A percentile compares a stretch with the other conserved stretches of the same genome.
Conservation (phyloP, 2,329 filamentous ascomycete genomes). For the Arachnopeziza araneosa region DNA sequence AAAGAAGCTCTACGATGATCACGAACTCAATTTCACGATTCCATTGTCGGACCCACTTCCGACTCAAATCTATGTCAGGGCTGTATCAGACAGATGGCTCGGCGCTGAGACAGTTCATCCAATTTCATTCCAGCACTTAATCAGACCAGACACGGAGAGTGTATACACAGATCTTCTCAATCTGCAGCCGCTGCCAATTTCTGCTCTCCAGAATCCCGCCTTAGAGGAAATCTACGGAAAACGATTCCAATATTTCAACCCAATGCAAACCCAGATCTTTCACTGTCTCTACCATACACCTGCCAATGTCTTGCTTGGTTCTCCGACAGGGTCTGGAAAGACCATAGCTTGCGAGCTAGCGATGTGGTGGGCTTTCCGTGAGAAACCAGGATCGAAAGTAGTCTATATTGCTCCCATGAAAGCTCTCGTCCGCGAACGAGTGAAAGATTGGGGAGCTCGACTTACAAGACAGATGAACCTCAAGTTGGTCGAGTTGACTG, state of each 20-base stretch:
- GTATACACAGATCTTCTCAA: constrained; percentile 93
- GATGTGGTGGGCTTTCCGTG: constrained; percentile 99
- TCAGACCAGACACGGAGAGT: constrained; percentile 94
- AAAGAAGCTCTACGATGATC: constrained; percentile 88
- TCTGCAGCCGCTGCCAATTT: constrained; percentile 81
- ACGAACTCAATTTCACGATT: constrained; percentile 97
- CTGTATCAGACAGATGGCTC: constrained; percentile 92
- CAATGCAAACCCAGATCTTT: constrained; percentile 99
- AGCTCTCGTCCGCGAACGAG: constrained; percentile 89
- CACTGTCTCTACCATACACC: constrained; percentile 91
- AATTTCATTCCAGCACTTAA: constrained; percentile 95
- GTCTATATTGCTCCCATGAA: constrained; percentile 99
- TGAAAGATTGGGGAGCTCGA: constrained; percentile 87
- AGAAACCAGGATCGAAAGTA: constrained; percentile 90
- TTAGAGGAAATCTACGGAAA: constrained; percentile 85
- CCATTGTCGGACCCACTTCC: constrained; percentile 89
- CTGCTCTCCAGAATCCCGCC: constrained; percentile 78
- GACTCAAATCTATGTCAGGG: constrained; percentile 91
- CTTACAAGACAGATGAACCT: constrained; percentile 78
- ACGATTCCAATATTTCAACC: constrained; percentile 95
- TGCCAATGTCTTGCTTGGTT: constrained; percentile 88
- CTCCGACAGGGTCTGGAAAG: constrained; percentile 95
- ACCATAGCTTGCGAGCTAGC: constrained; percentile 93
- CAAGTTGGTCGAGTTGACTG: constrained; percentile 90
- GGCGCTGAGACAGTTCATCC: constrained; percentile 94